These are phyloP conservation scores for Cyberlindnera mississippiensis DNA, from an alignment of 805 yeast species.

Conservation along the genomic window DNA sequence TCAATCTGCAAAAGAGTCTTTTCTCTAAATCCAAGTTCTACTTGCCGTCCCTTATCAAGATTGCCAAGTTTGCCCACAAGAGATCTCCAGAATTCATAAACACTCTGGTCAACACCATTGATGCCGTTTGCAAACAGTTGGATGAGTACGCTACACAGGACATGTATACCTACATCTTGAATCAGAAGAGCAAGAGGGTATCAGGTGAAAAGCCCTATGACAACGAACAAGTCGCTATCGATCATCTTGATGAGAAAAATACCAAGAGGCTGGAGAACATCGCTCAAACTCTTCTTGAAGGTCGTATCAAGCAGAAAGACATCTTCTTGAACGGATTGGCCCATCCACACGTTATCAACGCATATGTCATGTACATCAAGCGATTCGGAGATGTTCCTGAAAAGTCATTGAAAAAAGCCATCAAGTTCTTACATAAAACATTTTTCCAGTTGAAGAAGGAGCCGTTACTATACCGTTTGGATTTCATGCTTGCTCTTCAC, in stretches of 20 bases:
- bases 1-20: slow-evolving; percentile 59
- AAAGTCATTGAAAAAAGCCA: slow-evolving; percentile 54
- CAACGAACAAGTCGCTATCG: slow-evolving; percentile 31
- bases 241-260: slow-evolving; percentile 31
- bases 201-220: slow-evolving; percentile 21
- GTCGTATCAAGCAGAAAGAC: slow-evolving; percentile 43
- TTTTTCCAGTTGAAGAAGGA: slow-evolving; percentile 61
- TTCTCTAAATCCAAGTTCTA: slow-evolving; percentile 58
- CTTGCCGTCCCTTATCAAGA: slow-evolving; percentile 47
- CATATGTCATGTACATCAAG: slow-evolving; percentile 59
- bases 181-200: slow-evolving; percentile 35
- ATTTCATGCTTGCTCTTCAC: slow-evolving; percentile 60
- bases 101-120: slow-evolving; percentile 60
- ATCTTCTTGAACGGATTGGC: slow-evolving; percentile 43
- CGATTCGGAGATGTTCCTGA: slow-evolving; percentile 60
- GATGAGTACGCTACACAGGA: slow-evolving; percentile 62
- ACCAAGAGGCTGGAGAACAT: slow-evolving; percentile 30
- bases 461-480: slow-evolving; percentile 60
- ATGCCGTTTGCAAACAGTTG: slow-evolving; percentile 60
- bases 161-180: slow-evolving; percentile 43
- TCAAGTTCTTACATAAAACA: slow-evolving; percentile 68
- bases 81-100: slow-evolving; percentile 60
- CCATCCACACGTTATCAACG: slow-evolving; percentile 56
- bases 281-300: slow-evolving; percentile 19
- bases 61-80: slow-evolving; percentile 62